phyloP scores from a whole-genome alignment of 2,329 filamentous ascomycete genomes.

The Rachicladosporium sp. region DNA sequence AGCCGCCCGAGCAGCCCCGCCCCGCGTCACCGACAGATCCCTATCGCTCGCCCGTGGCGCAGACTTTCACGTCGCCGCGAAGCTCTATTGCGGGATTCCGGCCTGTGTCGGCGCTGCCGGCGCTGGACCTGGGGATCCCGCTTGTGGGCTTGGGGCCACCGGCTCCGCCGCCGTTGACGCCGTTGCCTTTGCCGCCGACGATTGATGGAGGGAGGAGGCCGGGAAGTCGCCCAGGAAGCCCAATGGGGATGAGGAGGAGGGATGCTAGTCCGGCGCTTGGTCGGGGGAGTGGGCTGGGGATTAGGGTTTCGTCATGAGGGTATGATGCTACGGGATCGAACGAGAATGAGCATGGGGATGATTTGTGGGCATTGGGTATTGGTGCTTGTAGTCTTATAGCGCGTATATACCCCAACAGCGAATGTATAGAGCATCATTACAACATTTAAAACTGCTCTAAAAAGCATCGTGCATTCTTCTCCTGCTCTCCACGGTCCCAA shows the following conservation, averaged over 20 bases:
- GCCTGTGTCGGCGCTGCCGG: slow-evolving; percentile 6
- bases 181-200: slow-evolving; percentile 29
- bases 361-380: no score
- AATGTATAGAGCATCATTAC: no score
- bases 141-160: slow-evolving; percentile 32
- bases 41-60: not conserved
- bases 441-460: no score
- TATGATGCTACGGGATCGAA: no score
- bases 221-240: no score
- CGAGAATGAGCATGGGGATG: no score
- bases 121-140: slow-evolving; percentile 24
- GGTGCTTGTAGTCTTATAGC: no score
- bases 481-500: no score
- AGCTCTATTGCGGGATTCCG: not conserved
- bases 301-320: not conserved
- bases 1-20: slow-evolving; percentile 2
- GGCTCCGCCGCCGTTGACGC: slow-evolving; percentile 33
- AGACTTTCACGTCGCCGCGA: not conserved
- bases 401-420: no score
- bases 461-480: no score
- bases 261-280: not conserved
- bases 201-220: no score
- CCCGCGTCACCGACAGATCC: slow-evolving; percentile 5
- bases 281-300: not conserved
- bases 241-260: not conserved